phyloP scores from a whole-genome alignment of 2,329 filamentous ascomycete species.

The Diaporthe capsici region DNA sequence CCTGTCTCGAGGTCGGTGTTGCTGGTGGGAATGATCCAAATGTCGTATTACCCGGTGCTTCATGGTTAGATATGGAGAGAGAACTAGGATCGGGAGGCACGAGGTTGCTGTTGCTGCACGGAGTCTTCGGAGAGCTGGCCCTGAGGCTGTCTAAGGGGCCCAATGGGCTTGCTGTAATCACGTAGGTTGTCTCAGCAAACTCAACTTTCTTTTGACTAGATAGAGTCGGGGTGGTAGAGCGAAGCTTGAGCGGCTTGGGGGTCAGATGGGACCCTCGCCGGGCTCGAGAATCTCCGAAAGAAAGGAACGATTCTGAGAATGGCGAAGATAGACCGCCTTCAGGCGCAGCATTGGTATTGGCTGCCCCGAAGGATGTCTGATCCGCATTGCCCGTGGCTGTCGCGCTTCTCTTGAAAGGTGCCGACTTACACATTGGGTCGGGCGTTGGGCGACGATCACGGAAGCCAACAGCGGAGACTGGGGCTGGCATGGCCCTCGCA shows the following conservation, averaged over 20 bases:
- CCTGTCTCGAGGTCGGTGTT: conserved; percentile 81
- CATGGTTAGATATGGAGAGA: conserved; percentile 80
- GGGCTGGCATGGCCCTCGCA: conserved; percentile 50
- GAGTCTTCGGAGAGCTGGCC: conserved; percentile 78
- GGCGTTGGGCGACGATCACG: conserved; percentile 46
- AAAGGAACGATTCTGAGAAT: conserved; percentile 51
- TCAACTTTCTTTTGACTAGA: conserved; percentile 50
- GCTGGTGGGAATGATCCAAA: conserved; percentile 72
- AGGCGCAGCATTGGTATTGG: conserved; percentile 48
- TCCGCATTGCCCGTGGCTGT: conserved; percentile 49
- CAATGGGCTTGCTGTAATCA: conserved; percentile 73
- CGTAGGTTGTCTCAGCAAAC: conserved; percentile 66
- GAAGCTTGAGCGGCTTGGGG: conserved; percentile 48
- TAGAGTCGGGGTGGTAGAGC: conserved; percentile 48
- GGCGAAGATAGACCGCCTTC: conserved; percentile 47
- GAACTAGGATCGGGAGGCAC: conserved; percentile 85
- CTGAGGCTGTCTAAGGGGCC: conserved; percentile 66
- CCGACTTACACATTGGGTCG: conserved; percentile 60
- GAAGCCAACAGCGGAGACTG: conserved; percentile 57
- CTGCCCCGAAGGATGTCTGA: conserved; percentile 41
- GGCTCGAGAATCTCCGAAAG: conserved; percentile 54
- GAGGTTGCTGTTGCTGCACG: conserved; percentile 73
- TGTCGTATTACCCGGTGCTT: conserved; percentile 33
- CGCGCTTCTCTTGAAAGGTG: conserved; percentile 47
- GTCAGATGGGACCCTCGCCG: conserved; percentile 50